Percentiles rank a stretch among this genome's conserved stretches.
Evolutionary conservation across 2,329 filamentous ascomycete species (phyloP).

Genomic region (Lasiodiplodia sp.): DNA sequence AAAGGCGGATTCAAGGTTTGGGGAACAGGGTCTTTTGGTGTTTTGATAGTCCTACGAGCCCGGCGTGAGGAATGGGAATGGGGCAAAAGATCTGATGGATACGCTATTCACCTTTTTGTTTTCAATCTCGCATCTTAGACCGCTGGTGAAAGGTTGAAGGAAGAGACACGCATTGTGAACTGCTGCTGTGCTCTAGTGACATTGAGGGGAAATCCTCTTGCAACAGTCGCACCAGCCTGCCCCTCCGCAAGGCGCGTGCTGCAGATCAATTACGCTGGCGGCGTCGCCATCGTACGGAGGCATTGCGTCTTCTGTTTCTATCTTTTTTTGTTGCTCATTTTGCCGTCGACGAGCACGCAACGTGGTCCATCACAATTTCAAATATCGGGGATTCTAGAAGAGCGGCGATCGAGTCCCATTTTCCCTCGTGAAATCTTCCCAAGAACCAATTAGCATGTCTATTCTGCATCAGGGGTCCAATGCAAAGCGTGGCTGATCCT

Average conservation of each 20-base stretch:
- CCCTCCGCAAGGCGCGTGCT: not conserved
- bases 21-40: not conserved
- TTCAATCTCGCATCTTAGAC: not conserved
- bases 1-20: not conserved
- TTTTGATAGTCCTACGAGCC: not conserved
- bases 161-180: not conserved
- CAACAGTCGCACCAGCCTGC: not conserved
- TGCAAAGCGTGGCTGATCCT: slow-evolving; percentile 17
- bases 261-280: slow-evolving; percentile 12
- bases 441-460: not conserved
- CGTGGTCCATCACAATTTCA: slow-evolving; percentile 9
- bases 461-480: slow-evolving; percentile 8
- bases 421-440: not conserved
- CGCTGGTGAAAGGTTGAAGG: not conserved
- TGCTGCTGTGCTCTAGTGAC: not conserved
- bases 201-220: not conserved
- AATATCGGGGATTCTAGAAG: slow-evolving; percentile 3
- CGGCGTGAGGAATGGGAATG: slow-evolving; percentile 2
- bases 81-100: not conserved
- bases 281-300: not conserved
- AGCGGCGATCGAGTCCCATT: slow-evolving; percentile 5
- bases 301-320: not conserved
- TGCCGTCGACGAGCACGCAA: slow-evolving; percentile 9
- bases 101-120: not conserved
- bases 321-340: not conserved